Conservation (phyloP, 1,139 yeast genomes). For the Pichia sp. region DNA sequence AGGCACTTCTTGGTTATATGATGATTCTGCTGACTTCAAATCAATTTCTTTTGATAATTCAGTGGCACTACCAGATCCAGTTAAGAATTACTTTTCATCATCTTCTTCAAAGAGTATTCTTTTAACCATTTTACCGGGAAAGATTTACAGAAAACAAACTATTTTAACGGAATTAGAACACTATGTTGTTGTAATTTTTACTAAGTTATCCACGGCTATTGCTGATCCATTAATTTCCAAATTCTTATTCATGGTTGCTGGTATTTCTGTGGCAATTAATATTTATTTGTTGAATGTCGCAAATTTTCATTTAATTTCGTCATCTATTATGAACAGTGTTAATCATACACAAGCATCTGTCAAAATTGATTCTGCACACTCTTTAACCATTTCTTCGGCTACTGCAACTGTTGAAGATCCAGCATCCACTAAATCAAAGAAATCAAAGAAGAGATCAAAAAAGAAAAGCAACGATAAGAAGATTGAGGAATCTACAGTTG, state of each 20-base stretch:
- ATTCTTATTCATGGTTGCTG: conserved; percentile 64
- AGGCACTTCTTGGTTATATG: conserved; percentile 67
- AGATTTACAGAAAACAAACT: conserved; percentile 64
- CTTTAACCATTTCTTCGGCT: neutral
- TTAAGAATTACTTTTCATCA: conserved; percentile 20
- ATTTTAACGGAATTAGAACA: conserved; percentile 63
- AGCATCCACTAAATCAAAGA: conserved; percentile 12
- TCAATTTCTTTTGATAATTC: conserved; percentile 16
- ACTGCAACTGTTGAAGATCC: neutral
- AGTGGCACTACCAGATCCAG: conserved; percentile 29
- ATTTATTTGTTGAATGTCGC: conserved; percentile 77
- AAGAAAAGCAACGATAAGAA: conserved; percentile 12
- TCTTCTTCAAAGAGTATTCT: conserved; percentile 39
- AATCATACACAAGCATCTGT: neutral
- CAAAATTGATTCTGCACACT: neutral
- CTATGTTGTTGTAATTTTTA: conserved; percentile 44
- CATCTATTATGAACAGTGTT: neutral
- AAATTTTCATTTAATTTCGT: conserved; percentile 40
- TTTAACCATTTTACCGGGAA: conserved; percentile 62
- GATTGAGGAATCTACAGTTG: conserved; percentile 2
- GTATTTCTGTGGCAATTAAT: conserved; percentile 72
- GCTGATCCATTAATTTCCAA: conserved; percentile 80
- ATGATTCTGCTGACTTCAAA: conserved; percentile 35
- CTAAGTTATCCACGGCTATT: conserved; percentile 62
- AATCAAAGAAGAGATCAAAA: conserved; percentile 10